Conservation (phyloP, 768 basidiomycete genomes). For the Lactarius quietus region DNA sequence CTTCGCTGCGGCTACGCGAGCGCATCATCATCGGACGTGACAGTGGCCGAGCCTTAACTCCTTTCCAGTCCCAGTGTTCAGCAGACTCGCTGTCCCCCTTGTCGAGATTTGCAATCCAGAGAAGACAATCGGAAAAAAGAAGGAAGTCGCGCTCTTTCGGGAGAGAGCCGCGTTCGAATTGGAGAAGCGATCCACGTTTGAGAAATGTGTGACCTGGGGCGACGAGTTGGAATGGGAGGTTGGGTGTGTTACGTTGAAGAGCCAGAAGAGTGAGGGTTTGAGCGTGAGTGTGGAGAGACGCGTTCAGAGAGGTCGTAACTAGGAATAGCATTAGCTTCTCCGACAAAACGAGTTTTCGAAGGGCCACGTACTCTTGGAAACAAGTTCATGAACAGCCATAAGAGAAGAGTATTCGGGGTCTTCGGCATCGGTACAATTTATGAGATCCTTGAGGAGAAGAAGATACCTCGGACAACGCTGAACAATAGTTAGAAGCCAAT, state of each 20-base stretch:
- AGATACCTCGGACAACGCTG: slow-evolving; percentile 88
- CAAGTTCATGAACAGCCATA: slow-evolving; percentile 55
- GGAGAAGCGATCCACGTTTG: slow-evolving; percentile 59
- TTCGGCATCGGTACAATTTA: slow-evolving; percentile 57
- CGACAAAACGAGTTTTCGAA: not conserved
- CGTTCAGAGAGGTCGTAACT: slow-evolving; percentile 79
- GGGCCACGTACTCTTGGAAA: slow-evolving; percentile 64
- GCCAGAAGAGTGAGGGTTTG: slow-evolving; percentile 73
- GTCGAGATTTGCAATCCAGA: slow-evolving; percentile 63
- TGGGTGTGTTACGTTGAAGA: slow-evolving; percentile 71
- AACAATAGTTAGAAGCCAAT: slow-evolving; percentile 84
- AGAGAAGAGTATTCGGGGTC: slow-evolving; percentile 67
- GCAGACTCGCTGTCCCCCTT: slow-evolving; percentile 27
- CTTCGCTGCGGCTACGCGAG: slow-evolving; percentile 58
- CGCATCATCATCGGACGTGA: slow-evolving; percentile 38
- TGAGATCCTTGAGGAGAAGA: slow-evolving; percentile 77
- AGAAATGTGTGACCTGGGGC: slow-evolving; percentile 77
- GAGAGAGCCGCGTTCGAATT: slow-evolving; percentile 49
- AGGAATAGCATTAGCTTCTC: slow-evolving; percentile 17
- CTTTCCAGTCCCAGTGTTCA: slow-evolving; percentile 28
- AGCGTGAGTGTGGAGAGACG: slow-evolving; percentile 73
- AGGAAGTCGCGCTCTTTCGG: slow-evolving; percentile 66
- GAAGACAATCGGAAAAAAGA: slow-evolving; percentile 75
- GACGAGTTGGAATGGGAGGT: slow-evolving; percentile 75
- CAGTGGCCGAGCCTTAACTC: slow-evolving; percentile 11